phyloP scores from a whole-genome alignment of 148 eudicot genomes.

The Limonium bicolor region DNA sequence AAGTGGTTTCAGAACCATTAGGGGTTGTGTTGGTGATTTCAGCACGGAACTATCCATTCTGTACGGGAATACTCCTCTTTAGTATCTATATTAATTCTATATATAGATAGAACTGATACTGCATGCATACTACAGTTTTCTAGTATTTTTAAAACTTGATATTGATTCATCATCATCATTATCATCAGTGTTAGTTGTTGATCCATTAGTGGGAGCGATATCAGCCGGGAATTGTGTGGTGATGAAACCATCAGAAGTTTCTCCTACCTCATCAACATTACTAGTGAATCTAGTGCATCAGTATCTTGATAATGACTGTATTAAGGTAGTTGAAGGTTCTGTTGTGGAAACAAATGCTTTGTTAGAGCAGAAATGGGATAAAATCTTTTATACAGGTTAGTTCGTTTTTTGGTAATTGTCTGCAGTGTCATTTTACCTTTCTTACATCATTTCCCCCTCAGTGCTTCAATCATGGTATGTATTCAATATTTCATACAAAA shows the following conservation, averaged over 20 bases:
- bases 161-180: background rate
- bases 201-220: constrained; percentile 55
- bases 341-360: constrained; percentile 31
- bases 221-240: constrained; percentile 57
- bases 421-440: too few species aligned
- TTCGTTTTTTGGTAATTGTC: background rate
- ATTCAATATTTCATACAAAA: too few species aligned
- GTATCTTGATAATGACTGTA: constrained; percentile 33
- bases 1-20: constrained; percentile 53
- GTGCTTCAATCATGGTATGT: too few species aligned
- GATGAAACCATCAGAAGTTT: constrained; percentile 51
- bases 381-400: constrained; percentile 56
- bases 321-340: constrained; percentile 46
- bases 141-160: background rate
- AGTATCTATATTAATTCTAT: too few species aligned
- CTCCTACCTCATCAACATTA: constrained; percentile 45
- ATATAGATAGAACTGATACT: too few species aligned
- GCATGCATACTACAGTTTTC: background rate
- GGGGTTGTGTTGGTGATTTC: constrained; percentile 66
- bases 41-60: constrained; percentile 80
- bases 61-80: too few species aligned
- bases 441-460: too few species aligned
- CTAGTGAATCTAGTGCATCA: constrained; percentile 17
- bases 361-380: constrained; percentile 45
- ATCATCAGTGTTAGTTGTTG: constrained; percentile 39